Base-by-base conservation (phyloP, 2,329 filamentous ascomycete species). In the Colletotrichum sidae region DNA sequence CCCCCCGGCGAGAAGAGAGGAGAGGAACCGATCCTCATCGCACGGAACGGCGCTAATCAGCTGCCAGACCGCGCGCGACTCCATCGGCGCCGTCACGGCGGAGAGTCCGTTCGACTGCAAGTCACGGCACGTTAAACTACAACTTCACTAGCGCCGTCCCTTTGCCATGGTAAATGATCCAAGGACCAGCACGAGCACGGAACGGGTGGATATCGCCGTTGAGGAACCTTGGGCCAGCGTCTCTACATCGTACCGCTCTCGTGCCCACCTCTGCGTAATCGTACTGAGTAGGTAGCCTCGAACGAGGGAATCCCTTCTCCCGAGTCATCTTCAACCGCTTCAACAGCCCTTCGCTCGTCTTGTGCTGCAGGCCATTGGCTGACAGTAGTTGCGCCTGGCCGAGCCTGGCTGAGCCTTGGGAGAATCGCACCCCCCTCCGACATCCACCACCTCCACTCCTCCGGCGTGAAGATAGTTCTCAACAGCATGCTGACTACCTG, bases 71-170 rank as follows among this genome's bases (percentile, higher is more conserved):
- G 25, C 25, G 25, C 25, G 25, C 55, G 52, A n/a, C 55, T 41
- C 55, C 55, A 37, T 49, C 34, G 38, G 45, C 39, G 41, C 56
- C 50, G 49, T 51, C 57, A 42, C 50, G 51, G 45, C 61, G 56
- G 56, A 50, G 54, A 55, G 37, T 55, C 61, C 57, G 56, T 55
- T 56, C 37, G 55, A 25, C 25, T 25, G 33, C 37, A 55, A 58
- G 4, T 25, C 25, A 25, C 25, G 25, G 25, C 25, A 5, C 25
- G 25, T 25, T 25, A 25, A 25, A 25, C 25, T 25, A 25, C 25
- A 5, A 4, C 25, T 25, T 25, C 25, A 25, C 25, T 59, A 60
- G 61, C 50, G 56, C 56, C 56, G 52, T 52, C 55, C 50, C 54
- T 55, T 54, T 15, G 13, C n/a, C 49, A 59, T 42, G 55, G 60